These are phyloP conservation scores for Kondoa malvinella DNA, from an alignment of 768 basidiomycete genomes.

Conservation along the genomic window DNA sequence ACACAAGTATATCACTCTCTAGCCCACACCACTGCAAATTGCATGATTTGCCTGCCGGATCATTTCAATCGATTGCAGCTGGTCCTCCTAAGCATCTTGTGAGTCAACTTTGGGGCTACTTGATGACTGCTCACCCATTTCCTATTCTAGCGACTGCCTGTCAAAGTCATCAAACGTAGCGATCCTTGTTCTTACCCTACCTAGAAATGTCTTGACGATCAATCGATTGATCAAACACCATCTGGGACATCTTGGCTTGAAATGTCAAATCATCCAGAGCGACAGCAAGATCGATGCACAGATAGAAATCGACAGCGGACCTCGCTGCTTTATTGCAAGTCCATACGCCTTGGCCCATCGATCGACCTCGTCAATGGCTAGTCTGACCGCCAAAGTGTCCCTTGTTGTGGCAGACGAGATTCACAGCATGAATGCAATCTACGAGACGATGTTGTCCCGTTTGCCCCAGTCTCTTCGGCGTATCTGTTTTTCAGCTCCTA, in stretches of 20 bases:
- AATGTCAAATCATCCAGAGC: too few species aligned
- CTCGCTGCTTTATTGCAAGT: neutral
- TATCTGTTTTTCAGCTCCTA: conserved; percentile 58
- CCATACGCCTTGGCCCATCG: neutral
- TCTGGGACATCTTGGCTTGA: too few species aligned
- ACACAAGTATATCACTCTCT: conserved; percentile 76
- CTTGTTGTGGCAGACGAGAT: conserved; percentile 49
- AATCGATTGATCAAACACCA: neutral
- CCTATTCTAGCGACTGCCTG: neutral
- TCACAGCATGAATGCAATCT: conserved; percentile 59
- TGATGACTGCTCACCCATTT: too few species aligned
- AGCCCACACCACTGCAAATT: conserved; percentile 6
- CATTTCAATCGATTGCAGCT: neutral
- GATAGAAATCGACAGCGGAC: neutral
- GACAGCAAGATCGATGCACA: too few species aligned
- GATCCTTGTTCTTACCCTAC: conserved; percentile 1
- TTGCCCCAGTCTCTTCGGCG: conserved; percentile 54
- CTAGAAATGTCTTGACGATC: neutral
- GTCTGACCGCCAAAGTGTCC: neutral
- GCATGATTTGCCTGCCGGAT: conserved; percentile 5
- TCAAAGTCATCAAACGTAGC: neutral
- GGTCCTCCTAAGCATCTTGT: conserved; percentile 7
- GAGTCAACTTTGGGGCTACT: neutral
- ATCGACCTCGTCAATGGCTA: neutral
- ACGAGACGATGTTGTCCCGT: conserved; percentile 66